A percentile compares a stretch with the other conserved stretches of the same genome.
These are phyloP conservation scores for Spatholobus suberectus DNA, from an alignment of 306 rosid genomes.

Conservation along the genomic window DNA sequence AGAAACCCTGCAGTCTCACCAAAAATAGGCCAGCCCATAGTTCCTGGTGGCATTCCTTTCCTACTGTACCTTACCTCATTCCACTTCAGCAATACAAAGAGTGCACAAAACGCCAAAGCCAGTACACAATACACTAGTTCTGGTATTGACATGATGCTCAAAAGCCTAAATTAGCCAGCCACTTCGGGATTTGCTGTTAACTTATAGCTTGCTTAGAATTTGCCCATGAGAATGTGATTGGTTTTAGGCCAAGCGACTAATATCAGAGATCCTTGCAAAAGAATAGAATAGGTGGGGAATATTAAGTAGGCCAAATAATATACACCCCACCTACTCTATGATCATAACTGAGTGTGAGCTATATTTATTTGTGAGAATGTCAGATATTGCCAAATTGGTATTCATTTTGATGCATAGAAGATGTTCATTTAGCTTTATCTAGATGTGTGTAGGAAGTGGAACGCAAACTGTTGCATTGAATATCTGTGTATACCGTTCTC, in stretches of 20 bases:
- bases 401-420: conserved; percentile 23
- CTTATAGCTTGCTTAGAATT: conserved; percentile 10
- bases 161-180: background rate
- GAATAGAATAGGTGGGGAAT: conserved; percentile 37
- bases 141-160: conserved; percentile 56
- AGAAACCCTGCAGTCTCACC: conserved; percentile 81
- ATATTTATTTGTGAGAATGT: conserved; percentile 24
- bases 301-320: conserved; percentile 53
- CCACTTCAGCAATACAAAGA: conserved; percentile 68
- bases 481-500: background rate
- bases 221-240: conserved; percentile 26
- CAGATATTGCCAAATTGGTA: conserved; percentile 22
- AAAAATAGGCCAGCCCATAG: conserved; percentile 89
- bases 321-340: conserved; percentile 47
- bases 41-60: conserved; percentile 80
- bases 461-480: conserved; percentile 5
- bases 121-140: conserved; percentile 38
- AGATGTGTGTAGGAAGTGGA: background rate
- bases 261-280: conserved; percentile 9
- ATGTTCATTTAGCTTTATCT: conserved; percentile 11
- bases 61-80: conserved; percentile 62
- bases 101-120: conserved; percentile 52
- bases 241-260: conserved; percentile 44
- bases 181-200: conserved; percentile 4
- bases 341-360: conserved; percentile 30